Percentiles rank a stretch among this genome's conserved stretches.
Evolutionary conservation across 2,329 filamentous ascomycete species (phyloP).

Genomic region (Uncinocarpus reesii): DNA sequence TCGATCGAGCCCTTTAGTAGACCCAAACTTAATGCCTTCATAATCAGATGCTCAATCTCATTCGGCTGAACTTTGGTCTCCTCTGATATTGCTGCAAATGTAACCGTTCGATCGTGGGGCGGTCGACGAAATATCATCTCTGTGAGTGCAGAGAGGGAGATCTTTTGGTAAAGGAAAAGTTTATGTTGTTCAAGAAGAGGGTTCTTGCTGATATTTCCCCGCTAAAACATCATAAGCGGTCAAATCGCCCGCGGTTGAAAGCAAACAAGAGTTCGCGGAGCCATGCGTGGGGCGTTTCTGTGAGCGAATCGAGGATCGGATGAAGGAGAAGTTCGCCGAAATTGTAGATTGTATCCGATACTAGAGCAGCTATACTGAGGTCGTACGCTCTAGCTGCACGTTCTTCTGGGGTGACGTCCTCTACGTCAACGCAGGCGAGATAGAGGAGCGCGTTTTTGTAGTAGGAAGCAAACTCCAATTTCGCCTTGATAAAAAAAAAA

Average conservation of each 20-base stretch:
- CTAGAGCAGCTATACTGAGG: slow-evolving; percentile 79
- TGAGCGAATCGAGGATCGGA: slow-evolving; percentile 80
- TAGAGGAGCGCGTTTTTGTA: slow-evolving; percentile 97
- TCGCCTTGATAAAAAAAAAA: slow-evolving; percentile 41
- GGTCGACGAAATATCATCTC: slow-evolving; percentile 93
- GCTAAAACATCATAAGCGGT: slow-evolving; percentile 74
- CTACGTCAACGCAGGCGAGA: slow-evolving; percentile 85
- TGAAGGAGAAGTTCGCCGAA: slow-evolving; percentile 98
- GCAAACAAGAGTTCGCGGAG: slow-evolving; percentile 91
- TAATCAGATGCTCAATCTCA: slow-evolving; percentile 95
- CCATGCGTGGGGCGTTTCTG: slow-evolving; percentile 68
- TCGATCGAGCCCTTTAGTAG: slow-evolving; percentile 87
- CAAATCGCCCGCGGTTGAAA: slow-evolving; percentile 91
- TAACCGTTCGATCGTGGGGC: slow-evolving; percentile 90
- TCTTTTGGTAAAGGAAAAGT: slow-evolving; percentile 88
- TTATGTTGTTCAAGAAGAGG: slow-evolving; percentile 67
- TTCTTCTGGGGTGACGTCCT: slow-evolving; percentile 61
- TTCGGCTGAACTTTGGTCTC: slow-evolving; percentile 86
- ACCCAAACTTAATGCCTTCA: slow-evolving; percentile 96
- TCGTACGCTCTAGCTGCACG: slow-evolving; percentile 79
- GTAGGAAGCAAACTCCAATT: slow-evolving; percentile 88
- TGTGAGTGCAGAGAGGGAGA: slow-evolving; percentile 88
- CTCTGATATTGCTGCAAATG: slow-evolving; percentile 73
- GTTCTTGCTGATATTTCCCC: slow-evolving; percentile 69
- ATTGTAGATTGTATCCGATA: slow-evolving; percentile 96